Percentiles rank a stretch among this genome's conserved stretches.
Conservation (phyloP, 495 filamentous ascomycete genomes). For the Aspergillus funiculosus region DNA sequence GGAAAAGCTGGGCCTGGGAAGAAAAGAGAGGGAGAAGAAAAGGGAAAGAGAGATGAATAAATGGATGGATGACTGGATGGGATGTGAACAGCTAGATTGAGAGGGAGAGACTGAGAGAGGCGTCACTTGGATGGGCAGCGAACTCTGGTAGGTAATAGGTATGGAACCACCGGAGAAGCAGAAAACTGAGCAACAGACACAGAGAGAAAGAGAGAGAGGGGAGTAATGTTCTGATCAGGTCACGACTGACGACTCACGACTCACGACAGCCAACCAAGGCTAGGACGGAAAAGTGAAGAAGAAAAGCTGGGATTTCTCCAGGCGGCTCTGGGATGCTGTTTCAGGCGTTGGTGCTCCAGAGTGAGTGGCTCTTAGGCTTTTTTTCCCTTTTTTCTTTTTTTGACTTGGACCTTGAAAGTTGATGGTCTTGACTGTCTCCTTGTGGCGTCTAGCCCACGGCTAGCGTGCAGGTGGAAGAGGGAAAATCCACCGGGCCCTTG, state of each 20-base stretch:
- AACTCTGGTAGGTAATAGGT: no score
- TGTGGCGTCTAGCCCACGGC: slow-evolving; percentile 25
- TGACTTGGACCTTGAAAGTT: no score
- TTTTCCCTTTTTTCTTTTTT: slow-evolving; percentile 10
- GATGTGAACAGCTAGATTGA: no score
- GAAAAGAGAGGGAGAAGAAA: slow-evolving; percentile 8
- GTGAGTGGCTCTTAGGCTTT: slow-evolving; percentile 6
- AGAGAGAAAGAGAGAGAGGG: neutral
- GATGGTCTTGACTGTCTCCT: no score
- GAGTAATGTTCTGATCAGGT: neutral
- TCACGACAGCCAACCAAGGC: no score
- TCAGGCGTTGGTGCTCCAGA: slow-evolving; percentile 14
- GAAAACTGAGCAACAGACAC: slow-evolving; percentile 1
- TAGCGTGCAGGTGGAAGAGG: slow-evolving; percentile 21
- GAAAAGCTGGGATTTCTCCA: slow-evolving; percentile 18
- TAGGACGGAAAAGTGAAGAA: neutral
- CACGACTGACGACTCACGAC: slow-evolving; percentile 1
- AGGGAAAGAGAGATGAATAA: slow-evolving; percentile 14
- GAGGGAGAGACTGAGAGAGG: no score
- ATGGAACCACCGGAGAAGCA: neutral
- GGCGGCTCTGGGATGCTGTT: slow-evolving; percentile 22
- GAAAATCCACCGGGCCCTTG: slow-evolving; percentile 19
- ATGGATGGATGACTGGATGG: slow-evolving; percentile 6
- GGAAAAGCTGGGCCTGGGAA: neutral
- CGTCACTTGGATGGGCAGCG: no score